These are phyloP conservation scores for Abortiporus biennis DNA, from an alignment of 1,284 basidiomycete genomes.

Conservation along the genomic window DNA sequence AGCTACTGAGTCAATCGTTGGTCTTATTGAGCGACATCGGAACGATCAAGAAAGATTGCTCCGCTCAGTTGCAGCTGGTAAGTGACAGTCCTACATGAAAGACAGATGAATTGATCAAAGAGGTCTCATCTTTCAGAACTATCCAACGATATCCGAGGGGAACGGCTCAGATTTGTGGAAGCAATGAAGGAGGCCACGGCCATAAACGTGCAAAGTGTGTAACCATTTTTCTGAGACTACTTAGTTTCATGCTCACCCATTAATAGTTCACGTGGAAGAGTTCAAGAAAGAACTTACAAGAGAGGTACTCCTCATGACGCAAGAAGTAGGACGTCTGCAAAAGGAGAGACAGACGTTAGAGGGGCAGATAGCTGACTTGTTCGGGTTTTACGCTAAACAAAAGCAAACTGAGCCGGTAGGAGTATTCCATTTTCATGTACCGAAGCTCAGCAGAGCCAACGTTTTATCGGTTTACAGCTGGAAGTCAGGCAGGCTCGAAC, in stretches of 20 bases:
- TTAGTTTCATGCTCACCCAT: slow-evolving; percentile 10
- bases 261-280: slow-evolving; percentile 73
- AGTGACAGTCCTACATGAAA: slow-evolving; percentile 11
- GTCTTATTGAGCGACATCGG: slow-evolving; percentile 60
- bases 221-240: neutral
- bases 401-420: slow-evolving; percentile 40
- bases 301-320: slow-evolving; percentile 69
- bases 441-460: neutral
- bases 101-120: slow-evolving; percentile 1
- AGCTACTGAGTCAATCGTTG: slow-evolving; percentile 54
- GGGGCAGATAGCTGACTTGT: slow-evolving; percentile 67
- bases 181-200: slow-evolving; percentile 87
- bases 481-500: too few relatives aligned
- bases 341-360: slow-evolving; percentile 69
- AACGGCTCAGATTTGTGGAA: slow-evolving; percentile 80
- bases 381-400: slow-evolving; percentile 68
- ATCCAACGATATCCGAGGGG: slow-evolving; percentile 76
- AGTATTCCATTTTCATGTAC: slow-evolving; percentile 17
- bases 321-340: slow-evolving; percentile 69
- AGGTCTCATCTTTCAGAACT: slow-evolving; percentile 43
- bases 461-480: too few relatives aligned
- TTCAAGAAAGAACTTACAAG: slow-evolving; percentile 74
- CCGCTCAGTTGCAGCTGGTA: slow-evolving; percentile 58
- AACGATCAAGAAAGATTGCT: slow-evolving; percentile 67
- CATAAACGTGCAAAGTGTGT: slow-evolving; percentile 75